Conservation (phyloP, 192 early-diverging fungal genomes). For the Mortierella antarctica region DNA sequence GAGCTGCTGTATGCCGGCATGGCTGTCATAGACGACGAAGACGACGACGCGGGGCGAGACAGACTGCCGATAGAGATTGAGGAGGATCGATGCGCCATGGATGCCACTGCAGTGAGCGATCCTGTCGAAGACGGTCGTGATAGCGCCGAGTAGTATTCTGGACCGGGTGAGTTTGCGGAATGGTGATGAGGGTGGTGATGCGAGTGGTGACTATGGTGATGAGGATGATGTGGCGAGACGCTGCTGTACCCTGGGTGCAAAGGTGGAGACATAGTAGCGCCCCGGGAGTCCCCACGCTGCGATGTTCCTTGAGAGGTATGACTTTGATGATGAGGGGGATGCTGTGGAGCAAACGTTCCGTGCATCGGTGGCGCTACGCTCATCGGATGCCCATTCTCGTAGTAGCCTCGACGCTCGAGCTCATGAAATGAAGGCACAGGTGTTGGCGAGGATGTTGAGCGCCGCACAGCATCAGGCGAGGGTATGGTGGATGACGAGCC, state of each 20-base stretch:
- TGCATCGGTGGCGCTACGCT: background rate
- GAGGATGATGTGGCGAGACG: slow-evolving; percentile 11
- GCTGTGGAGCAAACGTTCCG: background rate
- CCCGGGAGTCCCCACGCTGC: background rate
- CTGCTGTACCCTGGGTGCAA: slow-evolving; percentile 9
- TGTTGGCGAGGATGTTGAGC: slow-evolving; percentile 35
- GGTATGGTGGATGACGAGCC: slow-evolving; percentile 22
- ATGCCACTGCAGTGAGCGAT: background rate
- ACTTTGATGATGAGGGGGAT: slow-evolving; percentile 5
- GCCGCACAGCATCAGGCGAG: slow-evolving; percentile 27
- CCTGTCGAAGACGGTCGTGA: slow-evolving; percentile 20
- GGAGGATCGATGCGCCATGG: background rate
- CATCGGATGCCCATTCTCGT: background rate
- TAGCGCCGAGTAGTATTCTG: slow-evolving; percentile 13
- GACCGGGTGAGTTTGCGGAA: slow-evolving; percentile 23
- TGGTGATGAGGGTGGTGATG: slow-evolving; percentile 11
- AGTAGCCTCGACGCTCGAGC: slow-evolving; percentile 1
- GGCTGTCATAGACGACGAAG: slow-evolving; percentile 2
- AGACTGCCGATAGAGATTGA: slow-evolving; percentile 1
- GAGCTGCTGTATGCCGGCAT: slow-evolving; percentile 4
- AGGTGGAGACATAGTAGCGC: slow-evolving; percentile 24
- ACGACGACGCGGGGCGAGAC: no score
- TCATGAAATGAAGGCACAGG: slow-evolving; percentile 11
- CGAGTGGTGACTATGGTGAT: background rate
- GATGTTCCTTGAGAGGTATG: background rate